These are phyloP conservation scores for Colletotrichum orchidophilum DNA, from an alignment of 2,329 filamentous ascomycete species.

Conservation along the genomic window DNA sequence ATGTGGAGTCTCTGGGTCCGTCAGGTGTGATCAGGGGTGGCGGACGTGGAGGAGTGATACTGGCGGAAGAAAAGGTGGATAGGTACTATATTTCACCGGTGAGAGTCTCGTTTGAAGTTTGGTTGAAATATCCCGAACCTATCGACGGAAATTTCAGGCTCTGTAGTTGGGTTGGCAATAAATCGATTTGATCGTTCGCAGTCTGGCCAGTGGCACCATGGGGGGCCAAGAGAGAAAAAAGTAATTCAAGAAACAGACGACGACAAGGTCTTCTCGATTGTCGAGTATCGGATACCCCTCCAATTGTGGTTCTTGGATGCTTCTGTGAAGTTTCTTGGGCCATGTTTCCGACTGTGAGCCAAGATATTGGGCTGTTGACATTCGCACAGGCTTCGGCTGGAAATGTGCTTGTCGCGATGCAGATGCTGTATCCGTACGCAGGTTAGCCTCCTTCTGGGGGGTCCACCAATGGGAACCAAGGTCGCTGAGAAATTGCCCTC, in stretches of 20 bases:
- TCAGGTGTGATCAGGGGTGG: conserved; percentile 16
- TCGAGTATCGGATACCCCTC: conserved; percentile 11
- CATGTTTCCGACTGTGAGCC: conserved; percentile 24
- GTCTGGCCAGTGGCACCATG: background rate
- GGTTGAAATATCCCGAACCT: conserved; percentile 29
- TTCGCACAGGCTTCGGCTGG: conserved; percentile 19
- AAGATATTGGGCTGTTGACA: background rate
- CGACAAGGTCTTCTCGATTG: conserved; percentile 2
- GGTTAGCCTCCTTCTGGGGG: background rate
- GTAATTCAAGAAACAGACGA: conserved; percentile 7
- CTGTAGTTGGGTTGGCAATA: conserved; percentile 22
- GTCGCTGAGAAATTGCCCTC: background rate
- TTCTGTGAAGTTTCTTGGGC: background rate
- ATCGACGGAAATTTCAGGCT: conserved; percentile 30
- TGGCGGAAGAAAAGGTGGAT: conserved; percentile 19
- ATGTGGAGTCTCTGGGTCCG: conserved; percentile 23
- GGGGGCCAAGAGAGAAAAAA: background rate
- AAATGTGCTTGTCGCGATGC: conserved; percentile 1
- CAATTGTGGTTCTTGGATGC: background rate
- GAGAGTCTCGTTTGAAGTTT: conserved; percentile 31
- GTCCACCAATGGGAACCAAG: background rate
- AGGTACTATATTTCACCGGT: conserved; percentile 29
- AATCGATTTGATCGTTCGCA: conserved; percentile 11
- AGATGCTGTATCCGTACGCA: background rate
- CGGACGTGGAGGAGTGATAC: conserved; percentile 2